These are phyloP conservation scores for Grifola frondosa DNA, from an alignment of 1,284 basidiomycete genomes.

Conservation along the genomic window DNA sequence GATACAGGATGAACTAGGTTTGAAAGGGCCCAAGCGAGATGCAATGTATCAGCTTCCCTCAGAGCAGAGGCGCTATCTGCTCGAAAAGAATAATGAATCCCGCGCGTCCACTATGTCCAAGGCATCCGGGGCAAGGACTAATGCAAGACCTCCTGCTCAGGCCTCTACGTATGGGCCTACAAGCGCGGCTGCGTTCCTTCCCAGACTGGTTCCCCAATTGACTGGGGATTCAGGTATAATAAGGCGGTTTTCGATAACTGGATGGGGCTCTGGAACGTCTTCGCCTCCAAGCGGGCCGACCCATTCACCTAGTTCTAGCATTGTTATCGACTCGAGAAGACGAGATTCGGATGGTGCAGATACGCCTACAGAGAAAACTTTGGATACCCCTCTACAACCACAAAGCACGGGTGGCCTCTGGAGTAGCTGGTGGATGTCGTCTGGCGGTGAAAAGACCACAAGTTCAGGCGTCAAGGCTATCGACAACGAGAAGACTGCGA, in stretches of 20 bases:
- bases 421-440: constrained; percentile 69
- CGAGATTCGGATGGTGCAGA: constrained; percentile 22
- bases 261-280: constrained; percentile 49
- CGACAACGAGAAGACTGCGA: constrained; percentile 48
- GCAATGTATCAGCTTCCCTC: constrained; percentile 65
- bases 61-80: constrained; percentile 69
- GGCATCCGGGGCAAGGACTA: constrained; percentile 29
- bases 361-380: constrained; percentile 28
- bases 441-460: constrained; percentile 51
- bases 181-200: constrained; percentile 52
- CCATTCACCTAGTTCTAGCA: constrained; percentile 37
- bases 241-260: constrained; percentile 71
- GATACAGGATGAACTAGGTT: constrained; percentile 63
- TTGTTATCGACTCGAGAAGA: constrained; percentile 35
- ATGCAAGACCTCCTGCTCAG: constrained; percentile 28
- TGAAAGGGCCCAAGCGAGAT: constrained; percentile 68
- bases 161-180: constrained; percentile 60
- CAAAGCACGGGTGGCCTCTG: constrained; percentile 76
- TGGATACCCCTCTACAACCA: constrained; percentile 45
- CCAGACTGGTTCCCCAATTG: constrained; percentile 63
- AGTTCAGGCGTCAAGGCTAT: constrained; percentile 36
- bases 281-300: constrained; percentile 34
- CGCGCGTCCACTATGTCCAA: constrained; percentile 37
- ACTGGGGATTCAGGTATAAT: constrained; percentile 68
- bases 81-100: constrained; percentile 49